A percentile compares a stretch with the other conserved stretches of the same genome.
These are phyloP conservation scores for Linderniella brevidens DNA, from an alignment of 257 asterid species.

Conservation along the genomic window DNA sequence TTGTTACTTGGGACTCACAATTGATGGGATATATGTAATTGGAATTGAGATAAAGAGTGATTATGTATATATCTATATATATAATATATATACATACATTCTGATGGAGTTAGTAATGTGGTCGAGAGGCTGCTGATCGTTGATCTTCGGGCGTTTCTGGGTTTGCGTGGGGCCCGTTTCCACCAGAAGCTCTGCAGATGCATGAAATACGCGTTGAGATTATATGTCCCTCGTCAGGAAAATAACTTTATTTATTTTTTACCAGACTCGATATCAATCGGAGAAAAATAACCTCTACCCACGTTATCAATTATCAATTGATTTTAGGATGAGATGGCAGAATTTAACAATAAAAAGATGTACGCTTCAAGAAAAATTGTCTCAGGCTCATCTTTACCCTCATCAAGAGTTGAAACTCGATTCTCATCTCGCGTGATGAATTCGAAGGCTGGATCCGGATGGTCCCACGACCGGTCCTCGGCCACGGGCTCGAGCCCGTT, in stretches of 20 bases:
- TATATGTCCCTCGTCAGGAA: neutral
- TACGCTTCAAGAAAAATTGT: slow-evolving; percentile 2
- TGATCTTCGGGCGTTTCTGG: slow-evolving; percentile 21
- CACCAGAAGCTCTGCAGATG: slow-evolving; percentile 43
- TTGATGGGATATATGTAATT: neutral
- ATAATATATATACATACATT: too few relatives aligned
- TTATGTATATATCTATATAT: too few relatives aligned
- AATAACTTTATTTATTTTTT: too few relatives aligned
- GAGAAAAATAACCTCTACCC: too few relatives aligned
- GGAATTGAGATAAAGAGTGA: slow-evolving; percentile 2
- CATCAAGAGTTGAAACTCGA: slow-evolving; percentile 16
- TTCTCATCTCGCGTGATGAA: slow-evolving; percentile 29
- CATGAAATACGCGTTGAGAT: too few relatives aligned
- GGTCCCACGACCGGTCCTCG: slow-evolving; percentile 54
- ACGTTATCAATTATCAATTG: too few relatives aligned
- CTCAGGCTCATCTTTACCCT: slow-evolving; percentile 25
- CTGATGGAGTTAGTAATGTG: slow-evolving; percentile 56
- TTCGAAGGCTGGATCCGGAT: slow-evolving; percentile 38
- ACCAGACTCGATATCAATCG: too few relatives aligned
- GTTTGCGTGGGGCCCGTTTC: slow-evolving; percentile 94
- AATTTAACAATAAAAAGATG: too few relatives aligned
- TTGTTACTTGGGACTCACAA: too few relatives aligned
- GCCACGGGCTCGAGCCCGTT: slow-evolving; percentile 69
- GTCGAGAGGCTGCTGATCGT: slow-evolving; percentile 32
- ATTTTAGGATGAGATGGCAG: too few relatives aligned